phyloP scores from a whole-genome alignment of 441 rosid species.

The Daphne laureola region DNA sequence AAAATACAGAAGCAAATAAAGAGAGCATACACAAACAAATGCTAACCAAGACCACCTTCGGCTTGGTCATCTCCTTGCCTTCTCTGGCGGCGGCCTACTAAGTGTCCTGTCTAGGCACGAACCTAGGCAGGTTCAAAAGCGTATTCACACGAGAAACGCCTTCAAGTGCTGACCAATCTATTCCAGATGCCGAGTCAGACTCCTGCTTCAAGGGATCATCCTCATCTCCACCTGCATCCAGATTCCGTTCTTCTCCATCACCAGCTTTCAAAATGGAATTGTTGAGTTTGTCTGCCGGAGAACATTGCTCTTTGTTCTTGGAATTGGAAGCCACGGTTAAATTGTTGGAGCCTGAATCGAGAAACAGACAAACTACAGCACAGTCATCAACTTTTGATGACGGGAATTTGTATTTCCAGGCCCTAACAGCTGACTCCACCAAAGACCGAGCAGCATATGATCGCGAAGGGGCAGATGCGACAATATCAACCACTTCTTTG shows the following conservation, averaged over 20 bases:
- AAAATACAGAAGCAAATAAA: slow-evolving; percentile 18
- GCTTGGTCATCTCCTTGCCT: slow-evolving; percentile 5
- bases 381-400: slow-evolving; percentile 95
- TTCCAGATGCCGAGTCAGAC: slow-evolving; percentile 28
- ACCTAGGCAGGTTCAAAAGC: slow-evolving; percentile 73
- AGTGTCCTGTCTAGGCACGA: slow-evolving; percentile 56
- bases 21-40: slow-evolving; percentile 13
- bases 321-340: slow-evolving; percentile 40
- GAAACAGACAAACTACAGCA: slow-evolving; percentile 88
- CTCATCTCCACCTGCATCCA: slow-evolving; percentile 36
- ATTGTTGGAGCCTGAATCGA: slow-evolving; percentile 33
- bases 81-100: slow-evolving; percentile 23
- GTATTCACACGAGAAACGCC: slow-evolving; percentile 93
- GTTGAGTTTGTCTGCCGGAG: slow-evolving; percentile 19
- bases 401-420: slow-evolving; percentile 84
- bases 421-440: slow-evolving; percentile 76
- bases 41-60: slow-evolving; percentile 9
- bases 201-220: slow-evolving; percentile 39
- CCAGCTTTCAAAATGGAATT: slow-evolving; percentile 25
- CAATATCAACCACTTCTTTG: slow-evolving; percentile 81
- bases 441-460: slow-evolving; percentile 70
- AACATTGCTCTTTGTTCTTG: slow-evolving; percentile 34
- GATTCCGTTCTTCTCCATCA: slow-evolving; percentile 31
- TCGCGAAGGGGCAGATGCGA: slow-evolving; percentile 56
- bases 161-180: slow-evolving; percentile 87